Base-by-base conservation (phyloP, 208 protist genomes). In the Endotrypanum monterogeii region DNA sequence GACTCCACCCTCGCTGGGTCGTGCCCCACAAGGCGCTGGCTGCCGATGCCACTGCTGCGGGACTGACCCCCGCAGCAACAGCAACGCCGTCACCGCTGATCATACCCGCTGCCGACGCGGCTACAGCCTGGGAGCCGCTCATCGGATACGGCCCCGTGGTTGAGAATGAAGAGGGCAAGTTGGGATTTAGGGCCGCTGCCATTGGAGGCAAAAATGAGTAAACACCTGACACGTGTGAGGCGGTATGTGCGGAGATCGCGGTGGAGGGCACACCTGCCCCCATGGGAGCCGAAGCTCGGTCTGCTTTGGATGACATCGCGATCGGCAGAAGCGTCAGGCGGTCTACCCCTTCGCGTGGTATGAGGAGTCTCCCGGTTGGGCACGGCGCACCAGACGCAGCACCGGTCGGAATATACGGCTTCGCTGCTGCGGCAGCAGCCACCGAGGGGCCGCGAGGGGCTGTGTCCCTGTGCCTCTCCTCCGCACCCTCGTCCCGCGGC, bases 1-100 rank as follows among this genome's bases (percentile, higher is more conserved):
- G 74, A 50, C 25, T 78, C 78, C 78, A 83, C 0, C 78, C 73
- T 23, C 78, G 78, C 51, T 83, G 78, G 46, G 78, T 83, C 23
- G 73, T 83, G 25, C 68, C 78, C 78, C 78, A 83, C 20, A 83
- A 61, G 28, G 72, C 67, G 58, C 71, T 81, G 23, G 76, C 76
- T 9, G 76, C 76, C 1, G 76, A 68, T 2, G 75, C 70, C 32
- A 66, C 76, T 28, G 76, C 76, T 20, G 76, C 70, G 18, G 71
- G 46, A 39, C n/a, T 81, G 8, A 65, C 57, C 25, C 65, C 63
- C 16, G 63, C 63, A 1, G 41, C 39, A 44, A 35, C 41, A 25
- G 63, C 28, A 16, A 28, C 37, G 0, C 37, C 60, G 23, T 23
- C 60, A 28, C n/a, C 60, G 9, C 23, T 8, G 2, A 30, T 48